Conservation (phyloP, 345 rosid genomes). For the Gossypium arboreum region DNA sequence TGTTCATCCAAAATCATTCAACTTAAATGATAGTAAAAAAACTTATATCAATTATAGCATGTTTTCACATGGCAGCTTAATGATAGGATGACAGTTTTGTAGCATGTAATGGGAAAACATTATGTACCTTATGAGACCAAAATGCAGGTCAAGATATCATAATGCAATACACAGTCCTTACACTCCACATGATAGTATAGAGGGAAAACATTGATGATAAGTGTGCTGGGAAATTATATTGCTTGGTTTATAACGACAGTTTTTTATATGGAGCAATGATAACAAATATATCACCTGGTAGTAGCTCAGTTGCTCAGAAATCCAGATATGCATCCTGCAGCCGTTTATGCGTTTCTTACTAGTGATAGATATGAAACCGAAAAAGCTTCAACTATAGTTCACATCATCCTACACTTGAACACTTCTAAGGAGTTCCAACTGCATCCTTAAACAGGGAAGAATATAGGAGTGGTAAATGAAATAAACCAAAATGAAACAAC, state of each 20-base stretch:
- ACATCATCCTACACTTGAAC: no score
- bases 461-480: background rate
- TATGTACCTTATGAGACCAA: no score
- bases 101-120: background rate
- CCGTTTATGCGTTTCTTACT: no score
- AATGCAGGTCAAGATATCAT: no score
- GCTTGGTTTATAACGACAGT: background rate
- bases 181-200: background rate
- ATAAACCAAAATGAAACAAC: background rate
- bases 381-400: no score
- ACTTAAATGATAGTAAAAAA: background rate
- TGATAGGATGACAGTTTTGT: background rate
- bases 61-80: background rate
- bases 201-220: background rate
- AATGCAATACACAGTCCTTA: background rate
- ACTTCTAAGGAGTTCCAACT: background rate
- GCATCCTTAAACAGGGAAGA: background rate
- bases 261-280: no score
- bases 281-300: background rate
- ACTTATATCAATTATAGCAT: background rate
- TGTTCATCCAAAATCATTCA: background rate
- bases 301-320: background rate
- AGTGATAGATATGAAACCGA: no score
- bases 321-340: background rate
- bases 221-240: background rate